Percentiles rank a stretch among this genome's conserved stretches.
These are phyloP conservation scores for Thalassiosira mediterranea DNA, from an alignment of 352 stramenopile genomes.

Conservation along the genomic window DNA sequence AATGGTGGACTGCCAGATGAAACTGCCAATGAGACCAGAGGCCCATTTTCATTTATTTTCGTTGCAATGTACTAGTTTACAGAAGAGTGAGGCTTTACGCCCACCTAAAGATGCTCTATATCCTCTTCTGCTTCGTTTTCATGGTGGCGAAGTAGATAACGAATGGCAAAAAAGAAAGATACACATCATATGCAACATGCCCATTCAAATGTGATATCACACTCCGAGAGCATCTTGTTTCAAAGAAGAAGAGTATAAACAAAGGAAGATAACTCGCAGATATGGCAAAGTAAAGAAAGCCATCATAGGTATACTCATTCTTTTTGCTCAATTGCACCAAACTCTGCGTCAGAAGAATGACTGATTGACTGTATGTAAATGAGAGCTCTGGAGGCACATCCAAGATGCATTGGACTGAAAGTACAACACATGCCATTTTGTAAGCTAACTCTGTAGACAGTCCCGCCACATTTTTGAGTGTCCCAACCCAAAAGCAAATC, in stretches of 20 bases:
- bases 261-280: slow-evolving; percentile 9
- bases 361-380: slow-evolving; percentile 15
- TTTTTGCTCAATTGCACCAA: slow-evolving; percentile 10
- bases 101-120: too few species aligned
- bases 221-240: slow-evolving; percentile 1
- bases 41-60: too few species aligned
- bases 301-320: slow-evolving; percentile 1
- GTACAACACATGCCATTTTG: slow-evolving; percentile 3
- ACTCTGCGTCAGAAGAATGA: slow-evolving; percentile 8
- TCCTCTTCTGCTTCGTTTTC: neutral
- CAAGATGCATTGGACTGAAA: slow-evolving; percentile 3
- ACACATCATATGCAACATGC: slow-evolving; percentile 9
- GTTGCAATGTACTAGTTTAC: too few species aligned
- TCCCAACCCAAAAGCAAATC: slow-evolving; percentile 10
- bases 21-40: too few species aligned
- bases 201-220: slow-evolving; percentile 1
- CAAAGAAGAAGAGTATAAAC: slow-evolving; percentile 4
- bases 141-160: slow-evolving; percentile 1
- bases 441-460: neutral
- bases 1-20: too few species aligned
- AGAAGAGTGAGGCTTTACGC: too few species aligned
- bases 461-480: slow-evolving; percentile 3
- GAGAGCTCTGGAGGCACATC: slow-evolving; percentile 9
- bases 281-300: neutral
- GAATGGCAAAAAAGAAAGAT: slow-evolving; percentile 6